Evolutionary conservation across 2,329 filamentous ascomycete genomes (phyloP), one percentile per base, ranked within the genome.

Genomic region (Penicillium vulpinum): DNA sequence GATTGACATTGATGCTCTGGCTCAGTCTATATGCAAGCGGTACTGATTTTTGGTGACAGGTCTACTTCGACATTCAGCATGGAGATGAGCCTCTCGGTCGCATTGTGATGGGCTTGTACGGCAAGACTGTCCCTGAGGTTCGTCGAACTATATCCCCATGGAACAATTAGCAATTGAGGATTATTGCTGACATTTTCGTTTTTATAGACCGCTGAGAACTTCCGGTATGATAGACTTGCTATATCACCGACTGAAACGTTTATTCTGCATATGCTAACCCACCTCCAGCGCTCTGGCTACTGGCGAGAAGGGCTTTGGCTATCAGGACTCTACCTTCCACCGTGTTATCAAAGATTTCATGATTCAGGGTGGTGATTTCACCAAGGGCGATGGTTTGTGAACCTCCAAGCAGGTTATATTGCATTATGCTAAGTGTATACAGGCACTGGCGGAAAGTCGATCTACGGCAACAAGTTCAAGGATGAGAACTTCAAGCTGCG

Each of bases 401-500:
- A 13, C n/a, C 10, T 10, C 39, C 9, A 28, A 31, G 35, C 1
- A n/a, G 21, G 16, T 29, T 38, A 9, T 9, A 18, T 16, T 43
- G 10, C 33, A 18, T 22, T 13, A 29, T 58, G 40, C 45, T 68
- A 45, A 68, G 9, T 31, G 33, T 21, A n/a, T 38, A 21, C 43
- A 79, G 81, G 86, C 58, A 88, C 85, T 60, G 86, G 86, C 61
- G 86, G 86, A 63, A 86, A 87, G 77, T 86, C 83, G 58, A 88
- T 88, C 74, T 88, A 88, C 70, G 85, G 85, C 62, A 75, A 79
- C 59, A 87, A 87, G 76, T 88, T 88, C 73, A 75, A 80, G 50
- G 86, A 88, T 64, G 86, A 88, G 81, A 88, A 88, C 81, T 87
- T 88, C 79, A 87, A 88, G 79, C 78, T 88, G 69, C 86, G 85